Evolutionary conservation across 2,329 filamentous ascomycete genomes (phyloP), one percentile per base, ranked within the genome.

Genomic region (Aspergillus arachidicola): DNA sequence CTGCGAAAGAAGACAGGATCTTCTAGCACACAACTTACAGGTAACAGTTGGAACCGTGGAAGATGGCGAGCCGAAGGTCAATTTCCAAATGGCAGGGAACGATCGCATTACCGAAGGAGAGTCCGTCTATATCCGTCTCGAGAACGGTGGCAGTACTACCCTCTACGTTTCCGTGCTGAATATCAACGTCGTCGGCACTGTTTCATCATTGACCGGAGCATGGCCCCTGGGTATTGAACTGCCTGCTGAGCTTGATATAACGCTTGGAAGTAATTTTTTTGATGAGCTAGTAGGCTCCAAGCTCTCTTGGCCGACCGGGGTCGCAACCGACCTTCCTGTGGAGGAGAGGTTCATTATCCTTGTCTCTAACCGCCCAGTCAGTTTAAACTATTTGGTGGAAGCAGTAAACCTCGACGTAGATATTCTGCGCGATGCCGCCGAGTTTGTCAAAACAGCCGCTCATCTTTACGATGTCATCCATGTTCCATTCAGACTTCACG

Each of bases 191-290:
- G n/a, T 23, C 7, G 58, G 58, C 6, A n/a, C 12, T 16, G 41
- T 60, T 21, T 45, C 58, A 4, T 48, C 43, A 6, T 14, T 60
- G 6, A 55, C 45, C 10, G 6, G n/a, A 6, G 14, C 23, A n/a
- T 36, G 54, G 51, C 41, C 51, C 7, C 12, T 16, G 23, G 58
- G 58, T 9, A 56, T 56, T 28, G 51, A 56, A 23, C 51, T 60
- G 4, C 21, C 36, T 2, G n/a, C 28, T 7, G 58, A 30, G 6
- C 30, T 21, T 9, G 41, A 43, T 19, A 34, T 34, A 6, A 60
- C 51, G 2, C 38, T 60, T 11, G 58, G 58, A 19, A 53, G n/a
- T 51, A 28, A 51, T 53, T 21, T 34, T 6, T 55, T 55, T 34
- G 51, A 55, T 26, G 51, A 55, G 16, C 51, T 55, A 4, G n/a